These are phyloP conservation scores for Ustanciosporium gigantosporum DNA, from an alignment of 1,284 basidiomycete genomes.

Conservation along the genomic window DNA sequence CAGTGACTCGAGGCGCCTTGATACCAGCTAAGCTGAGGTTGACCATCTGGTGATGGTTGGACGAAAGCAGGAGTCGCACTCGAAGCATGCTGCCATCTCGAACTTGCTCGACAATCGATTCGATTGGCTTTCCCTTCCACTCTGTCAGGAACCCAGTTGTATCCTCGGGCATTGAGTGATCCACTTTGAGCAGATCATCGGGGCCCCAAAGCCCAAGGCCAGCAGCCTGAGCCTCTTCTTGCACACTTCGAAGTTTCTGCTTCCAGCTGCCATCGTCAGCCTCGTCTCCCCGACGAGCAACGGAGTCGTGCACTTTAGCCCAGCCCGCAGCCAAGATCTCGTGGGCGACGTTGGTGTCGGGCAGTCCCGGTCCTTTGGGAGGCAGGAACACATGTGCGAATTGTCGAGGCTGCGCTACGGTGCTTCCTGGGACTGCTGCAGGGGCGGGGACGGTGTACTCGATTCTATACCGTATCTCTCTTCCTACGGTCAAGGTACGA, in stretches of 20 bases:
- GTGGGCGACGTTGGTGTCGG: conserved; percentile 64
- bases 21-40: conserved; percentile 65
- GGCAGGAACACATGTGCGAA: conserved; percentile 55
- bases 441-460: conserved; percentile 72
- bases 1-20: conserved; percentile 49
- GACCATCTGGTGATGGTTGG: conserved; percentile 82
- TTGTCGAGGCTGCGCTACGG: conserved; percentile 64
- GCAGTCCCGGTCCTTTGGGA: conserved; percentile 43
- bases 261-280: conserved; percentile 71
- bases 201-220: conserved; percentile 83
- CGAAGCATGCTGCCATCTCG: conserved; percentile 89
- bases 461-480: conserved; percentile 79
- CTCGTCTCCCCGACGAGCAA: conserved; percentile 64
- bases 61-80: conserved; percentile 81
- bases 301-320: conserved; percentile 84
- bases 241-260: conserved; percentile 68
- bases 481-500: conserved; percentile 80
- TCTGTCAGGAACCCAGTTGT: conserved; percentile 84
- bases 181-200: conserved; percentile 66
- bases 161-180: conserved; percentile 83
- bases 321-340: conserved; percentile 84
- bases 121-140: conserved; percentile 85
- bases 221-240: conserved; percentile 78
- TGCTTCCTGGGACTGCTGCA: conserved; percentile 73
- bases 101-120: conserved; percentile 89